Base-by-base conservation (phyloP, 331 rosid genomes). In the Arachis monticola region DNA sequence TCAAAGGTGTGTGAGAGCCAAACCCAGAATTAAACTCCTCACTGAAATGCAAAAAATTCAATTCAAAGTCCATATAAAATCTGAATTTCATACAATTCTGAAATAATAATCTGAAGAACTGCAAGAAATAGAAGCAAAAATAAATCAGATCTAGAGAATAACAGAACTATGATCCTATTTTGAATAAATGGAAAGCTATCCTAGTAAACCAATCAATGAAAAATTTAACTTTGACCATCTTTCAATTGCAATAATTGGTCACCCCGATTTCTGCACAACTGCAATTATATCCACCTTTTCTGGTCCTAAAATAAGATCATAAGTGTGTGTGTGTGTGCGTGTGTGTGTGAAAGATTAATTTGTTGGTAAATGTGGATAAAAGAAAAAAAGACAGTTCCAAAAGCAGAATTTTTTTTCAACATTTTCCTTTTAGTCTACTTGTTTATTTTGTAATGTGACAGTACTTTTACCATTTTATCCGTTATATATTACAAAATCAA, bases 1-100 rank as follows among this genome's bases (percentile, higher is more conserved):
- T 79, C 88, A 94, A 77, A 48, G 99, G 90, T 31, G 96, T 94
- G 80, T 94, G 95, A 85, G 99, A 92, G 65, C 97, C 99, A 85
- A 83, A 83, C 64, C 80, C 82, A 73, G 84, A 63, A 47, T 68
- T 73, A 67, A 68, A 92, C 77, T 92, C 96, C 84, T 94, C 91
- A 60, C 97, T 92, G 88, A 75, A 77, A 61, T 38, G 73, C 57
- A 66, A 51, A 78, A 74, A 74, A 58, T 41, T 35, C 35, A 58
- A 70, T 52, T 57, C 78, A 68, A 63, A 62, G 64, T 48, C 9
- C 69, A 78, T 40, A 50, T 57, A 69, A 70, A 2, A 60, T 70
- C 52, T 69, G 58, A 69, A 58, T 59, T 72, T 73, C 45, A 30
- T 78, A 72, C 41, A 68, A 61, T 17, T 61, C 72, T 55, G 44